Evolutionary conservation across 495 filamentous ascomycete genomes (phyloP).

Genomic region (Penicillium nucicola): DNA sequence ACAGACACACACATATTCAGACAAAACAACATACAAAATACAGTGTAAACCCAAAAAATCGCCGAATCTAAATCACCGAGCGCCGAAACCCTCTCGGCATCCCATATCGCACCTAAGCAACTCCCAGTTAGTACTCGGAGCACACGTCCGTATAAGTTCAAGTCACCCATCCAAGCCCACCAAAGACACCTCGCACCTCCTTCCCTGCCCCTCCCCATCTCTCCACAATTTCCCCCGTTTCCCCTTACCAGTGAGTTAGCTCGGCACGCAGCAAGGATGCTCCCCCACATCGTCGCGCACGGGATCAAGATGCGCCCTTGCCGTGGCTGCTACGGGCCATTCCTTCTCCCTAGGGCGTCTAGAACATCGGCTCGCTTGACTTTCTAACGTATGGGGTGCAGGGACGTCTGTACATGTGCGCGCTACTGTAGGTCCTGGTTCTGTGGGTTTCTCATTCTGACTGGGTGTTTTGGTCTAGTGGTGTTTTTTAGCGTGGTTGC

Average conservation of each 20-base stretch:
- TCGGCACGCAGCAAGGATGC: not conserved
- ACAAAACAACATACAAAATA: not conserved
- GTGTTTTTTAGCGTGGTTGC: too few relatives aligned
- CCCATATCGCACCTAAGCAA: not conserved
- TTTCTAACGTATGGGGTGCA: not conserved
- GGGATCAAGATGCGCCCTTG: not conserved
- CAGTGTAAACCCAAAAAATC: too few relatives aligned
- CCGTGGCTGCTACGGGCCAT: not conserved
- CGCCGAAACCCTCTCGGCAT: not conserved
- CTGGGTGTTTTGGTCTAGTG: too few relatives aligned
- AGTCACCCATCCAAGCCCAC: too few relatives aligned
- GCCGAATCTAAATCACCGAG: not conserved
- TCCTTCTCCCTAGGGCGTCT: not conserved
- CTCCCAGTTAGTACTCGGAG: not conserved
- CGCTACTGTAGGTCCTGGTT: not conserved
- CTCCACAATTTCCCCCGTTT: not conserved
- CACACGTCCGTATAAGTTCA: too few relatives aligned
- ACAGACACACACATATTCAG: too few relatives aligned
- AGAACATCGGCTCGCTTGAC: not conserved
- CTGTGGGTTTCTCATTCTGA: not conserved
- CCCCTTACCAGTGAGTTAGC: not conserved
- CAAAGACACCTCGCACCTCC: too few relatives aligned
- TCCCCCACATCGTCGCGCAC: slow-evolving; percentile 5
- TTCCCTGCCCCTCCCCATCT: not conserved
- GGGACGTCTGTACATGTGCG: not conserved